Evolutionary conservation across 164 flowering plant genomes (phyloP).

Genomic region (Warburgia ugandensis): DNA sequence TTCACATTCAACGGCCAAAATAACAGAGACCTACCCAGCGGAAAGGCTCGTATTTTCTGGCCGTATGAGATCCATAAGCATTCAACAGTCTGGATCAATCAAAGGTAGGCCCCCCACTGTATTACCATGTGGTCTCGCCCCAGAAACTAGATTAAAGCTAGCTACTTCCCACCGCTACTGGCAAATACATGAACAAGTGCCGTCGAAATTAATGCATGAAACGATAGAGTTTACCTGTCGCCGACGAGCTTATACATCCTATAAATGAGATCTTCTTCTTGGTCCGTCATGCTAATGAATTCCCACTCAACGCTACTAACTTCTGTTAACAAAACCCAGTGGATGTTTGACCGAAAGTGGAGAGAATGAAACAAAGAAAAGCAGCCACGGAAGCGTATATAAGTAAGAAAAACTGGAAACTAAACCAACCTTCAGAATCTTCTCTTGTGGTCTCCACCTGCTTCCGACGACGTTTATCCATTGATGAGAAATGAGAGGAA

Average conservation of each 20-base stretch:
- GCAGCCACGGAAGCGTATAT: neutral
- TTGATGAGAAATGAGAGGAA: slow-evolving; percentile 8
- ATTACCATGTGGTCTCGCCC: no score
- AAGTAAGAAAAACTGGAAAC: neutral
- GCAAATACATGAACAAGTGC: neutral
- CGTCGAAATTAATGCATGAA: neutral
- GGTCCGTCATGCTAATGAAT: slow-evolving; percentile 25
- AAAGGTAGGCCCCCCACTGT: no score
- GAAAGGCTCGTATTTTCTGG: no score
- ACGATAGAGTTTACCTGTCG: slow-evolving; percentile 37
- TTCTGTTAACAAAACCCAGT: slow-evolving; percentile 27
- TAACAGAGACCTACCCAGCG: no score
- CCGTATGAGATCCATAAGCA: no score
- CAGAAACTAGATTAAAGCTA: no score
- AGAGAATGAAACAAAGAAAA: neutral
- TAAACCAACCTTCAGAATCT: slow-evolving; percentile 32
- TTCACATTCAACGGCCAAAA: no score
- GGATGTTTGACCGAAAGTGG: neutral
- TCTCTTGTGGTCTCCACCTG: slow-evolving; percentile 21
- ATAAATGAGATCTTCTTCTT: slow-evolving; percentile 75
- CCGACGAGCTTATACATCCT: slow-evolving; percentile 81
- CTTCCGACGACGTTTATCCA: slow-evolving; percentile 48
- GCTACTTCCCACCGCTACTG: no score
- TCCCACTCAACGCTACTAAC: slow-evolving; percentile 43
- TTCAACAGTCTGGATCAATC: no score